These are phyloP conservation scores for Stereum hirsutum DNA, from an alignment of 1,284 basidiomycete genomes.

Conservation along the genomic window DNA sequence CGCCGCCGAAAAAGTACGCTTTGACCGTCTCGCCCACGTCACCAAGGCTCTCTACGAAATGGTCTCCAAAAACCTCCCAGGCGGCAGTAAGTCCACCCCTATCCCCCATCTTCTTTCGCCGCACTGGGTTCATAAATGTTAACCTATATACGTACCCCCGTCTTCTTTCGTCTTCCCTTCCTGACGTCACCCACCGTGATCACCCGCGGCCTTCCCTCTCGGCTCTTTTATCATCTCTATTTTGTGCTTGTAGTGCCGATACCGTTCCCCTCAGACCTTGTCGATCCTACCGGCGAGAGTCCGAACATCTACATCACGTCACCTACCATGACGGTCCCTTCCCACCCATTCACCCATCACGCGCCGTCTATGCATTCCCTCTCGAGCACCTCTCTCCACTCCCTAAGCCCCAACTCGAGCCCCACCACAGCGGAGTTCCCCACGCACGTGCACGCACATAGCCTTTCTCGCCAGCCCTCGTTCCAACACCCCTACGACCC, in stretches of 20 bases:
- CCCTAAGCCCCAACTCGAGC: slow-evolving; percentile 49
- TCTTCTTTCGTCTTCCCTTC: not conserved
- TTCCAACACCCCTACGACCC: slow-evolving; percentile 39
- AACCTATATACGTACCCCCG: no score
- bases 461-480: slow-evolving; percentile 47
- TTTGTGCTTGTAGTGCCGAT: slow-evolving; percentile 50
- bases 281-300: slow-evolving; percentile 38
- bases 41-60: slow-evolving; percentile 48
- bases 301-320: slow-evolving; percentile 69
- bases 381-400: slow-evolving; percentile 23
- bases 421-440: slow-evolving; percentile 58
- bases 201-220: not conserved
- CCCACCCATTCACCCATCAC: slow-evolving; percentile 14
- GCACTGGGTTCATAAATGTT: slow-evolving; percentile 5
- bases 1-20: slow-evolving; percentile 38
- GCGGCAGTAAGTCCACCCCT: slow-evolving; percentile 30
- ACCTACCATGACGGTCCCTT: slow-evolving; percentile 34
- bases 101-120: not conserved
- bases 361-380: slow-evolving; percentile 16
- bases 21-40: slow-evolving; percentile 25
- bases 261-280: slow-evolving; percentile 52
- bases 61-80: slow-evolving; percentile 41
- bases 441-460: slow-evolving; percentile 18
- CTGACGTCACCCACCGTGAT: not conserved
- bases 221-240: no score